These are phyloP conservation scores for Fusarium sp. DNA, from an alignment of 2,329 filamentous ascomycete species.

Conservation along the genomic window DNA sequence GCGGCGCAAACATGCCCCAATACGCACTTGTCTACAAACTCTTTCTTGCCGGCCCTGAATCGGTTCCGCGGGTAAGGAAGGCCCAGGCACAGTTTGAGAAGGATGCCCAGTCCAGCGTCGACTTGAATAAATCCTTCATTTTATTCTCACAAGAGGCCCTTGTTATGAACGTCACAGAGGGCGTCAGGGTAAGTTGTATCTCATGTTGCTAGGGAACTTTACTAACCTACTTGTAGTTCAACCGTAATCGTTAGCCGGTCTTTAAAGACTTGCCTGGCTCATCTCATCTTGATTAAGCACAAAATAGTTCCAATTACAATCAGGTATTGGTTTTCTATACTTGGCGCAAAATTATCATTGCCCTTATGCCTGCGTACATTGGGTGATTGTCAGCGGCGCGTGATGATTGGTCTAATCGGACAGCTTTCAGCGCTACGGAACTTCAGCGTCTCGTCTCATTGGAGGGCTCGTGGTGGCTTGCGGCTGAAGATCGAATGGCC, in stretches of 20 bases:
- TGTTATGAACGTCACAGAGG: background rate
- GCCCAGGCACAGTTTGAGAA: background rate
- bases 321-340: fast-evolving
- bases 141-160: background rate
- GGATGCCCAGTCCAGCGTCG: background rate
- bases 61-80: background rate
- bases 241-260: background rate
- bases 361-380: too few species aligned
- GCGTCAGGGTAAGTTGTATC: background rate
- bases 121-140: background rate
- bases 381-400: too few species aligned
- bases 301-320: background rate
- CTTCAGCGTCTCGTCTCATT: background rate
- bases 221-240: background rate
- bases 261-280: background rate
- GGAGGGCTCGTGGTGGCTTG: background rate
- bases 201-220: background rate
- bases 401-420: too few species aligned
- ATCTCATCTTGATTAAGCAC: background rate
- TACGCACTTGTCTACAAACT: background rate
- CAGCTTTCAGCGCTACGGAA: background rate
- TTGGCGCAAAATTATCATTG: too few species aligned
- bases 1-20: background rate
- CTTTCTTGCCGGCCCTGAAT: background rate
- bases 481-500: background rate